These are phyloP conservation scores for Penicillium ochrochloron DNA, from an alignment of 495 filamentous ascomycete genomes.

Conservation along the genomic window DNA sequence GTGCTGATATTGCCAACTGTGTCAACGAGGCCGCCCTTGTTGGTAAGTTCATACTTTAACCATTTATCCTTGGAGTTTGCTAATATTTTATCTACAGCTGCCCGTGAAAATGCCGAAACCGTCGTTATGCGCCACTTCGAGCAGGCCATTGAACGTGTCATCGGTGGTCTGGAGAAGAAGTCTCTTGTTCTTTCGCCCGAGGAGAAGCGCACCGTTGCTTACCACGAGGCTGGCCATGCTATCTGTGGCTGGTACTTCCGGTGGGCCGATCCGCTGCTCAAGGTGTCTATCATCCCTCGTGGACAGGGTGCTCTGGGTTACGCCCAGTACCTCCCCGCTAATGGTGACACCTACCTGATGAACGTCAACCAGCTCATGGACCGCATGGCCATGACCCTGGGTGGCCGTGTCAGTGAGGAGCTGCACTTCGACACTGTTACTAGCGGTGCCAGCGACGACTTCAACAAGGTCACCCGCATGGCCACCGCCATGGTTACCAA, in stretches of 20 bases:
- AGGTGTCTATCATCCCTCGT: constrained; percentile 97
- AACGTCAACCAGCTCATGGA: constrained; percentile 96
- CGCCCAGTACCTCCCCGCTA: constrained; percentile 90
- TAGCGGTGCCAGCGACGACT: constrained; percentile 91
- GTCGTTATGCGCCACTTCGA: constrained; percentile 93
- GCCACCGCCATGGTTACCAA: constrained; percentile 96
- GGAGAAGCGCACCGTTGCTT: constrained; percentile 94
- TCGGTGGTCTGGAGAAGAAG: constrained; percentile 95
- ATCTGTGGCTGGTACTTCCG: constrained; percentile 99
- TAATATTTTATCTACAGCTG: constrained; percentile 63
- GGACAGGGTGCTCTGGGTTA: constrained; percentile 93
- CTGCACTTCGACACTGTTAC: constrained; percentile 96
- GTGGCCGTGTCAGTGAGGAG: constrained; percentile 92
- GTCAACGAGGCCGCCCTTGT: constrained; percentile 97
- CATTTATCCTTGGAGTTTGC: constrained; percentile 18
- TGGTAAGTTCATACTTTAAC: constrained; percentile 62
- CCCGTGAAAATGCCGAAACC: constrained; percentile 72
- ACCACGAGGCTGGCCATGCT: constrained; percentile 97
- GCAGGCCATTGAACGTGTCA: constrained; percentile 94
- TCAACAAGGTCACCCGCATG: constrained; percentile 97
- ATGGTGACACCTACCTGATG: constrained; percentile 88
- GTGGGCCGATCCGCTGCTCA: constrained; percentile 94
- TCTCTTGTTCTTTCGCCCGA: constrained; percentile 88
- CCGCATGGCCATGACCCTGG: constrained; percentile 99
- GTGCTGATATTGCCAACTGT: constrained; percentile 97